Conservation (phyloP, 2,329 filamentous ascomycete genomes). For the Leptographium procerum region DNA sequence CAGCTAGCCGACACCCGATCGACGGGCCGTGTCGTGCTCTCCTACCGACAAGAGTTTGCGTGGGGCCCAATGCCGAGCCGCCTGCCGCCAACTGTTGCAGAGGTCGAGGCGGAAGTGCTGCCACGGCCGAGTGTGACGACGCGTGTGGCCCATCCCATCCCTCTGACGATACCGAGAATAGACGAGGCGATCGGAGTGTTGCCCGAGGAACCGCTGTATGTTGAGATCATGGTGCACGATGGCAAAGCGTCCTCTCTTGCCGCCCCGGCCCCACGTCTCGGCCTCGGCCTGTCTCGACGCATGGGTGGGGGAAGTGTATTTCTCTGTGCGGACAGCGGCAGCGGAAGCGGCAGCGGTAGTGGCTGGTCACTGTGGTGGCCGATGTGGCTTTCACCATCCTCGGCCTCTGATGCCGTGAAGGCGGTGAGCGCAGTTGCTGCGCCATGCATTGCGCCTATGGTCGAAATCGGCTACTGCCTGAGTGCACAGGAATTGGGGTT, state of each 20-base stretch:
- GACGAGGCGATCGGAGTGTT: slow-evolving; percentile 1
- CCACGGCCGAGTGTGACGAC: slow-evolving; percentile 25
- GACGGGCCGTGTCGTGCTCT: slow-evolving; percentile 25
- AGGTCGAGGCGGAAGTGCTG: slow-evolving; percentile 27
- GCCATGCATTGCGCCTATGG: slow-evolving; percentile 20
- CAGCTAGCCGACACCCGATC: slow-evolving; percentile 27
- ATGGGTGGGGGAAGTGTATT: slow-evolving; percentile 23
- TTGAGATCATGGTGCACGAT: slow-evolving; percentile 22
- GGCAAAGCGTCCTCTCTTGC: not conserved
- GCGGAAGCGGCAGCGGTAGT: slow-evolving; percentile 24
- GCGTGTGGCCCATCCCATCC: slow-evolving; percentile 16
- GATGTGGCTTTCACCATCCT: too few relatives aligned
- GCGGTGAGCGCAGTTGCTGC: slow-evolving; percentile 6
- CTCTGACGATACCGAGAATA: not conserved
- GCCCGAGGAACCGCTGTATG: slow-evolving; percentile 18
- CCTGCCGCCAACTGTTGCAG: slow-evolving; percentile 17
- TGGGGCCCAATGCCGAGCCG: slow-evolving; percentile 4
- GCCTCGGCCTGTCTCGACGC: slow-evolving; percentile 14
- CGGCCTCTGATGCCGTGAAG: not conserved
- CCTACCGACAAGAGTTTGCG: slow-evolving; percentile 27
- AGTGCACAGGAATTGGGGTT: slow-evolving; percentile 21
- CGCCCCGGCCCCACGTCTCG: slow-evolving; percentile 6
- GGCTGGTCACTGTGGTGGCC: slow-evolving; percentile 21
- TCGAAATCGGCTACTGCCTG: slow-evolving; percentile 30
- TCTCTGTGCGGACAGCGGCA: slow-evolving; percentile 29